Evolutionary conservation across 2,329 filamentous ascomycete genomes (phyloP), one percentile per base, ranked within the genome.

Genomic region (Exophiala spinifera): DNA sequence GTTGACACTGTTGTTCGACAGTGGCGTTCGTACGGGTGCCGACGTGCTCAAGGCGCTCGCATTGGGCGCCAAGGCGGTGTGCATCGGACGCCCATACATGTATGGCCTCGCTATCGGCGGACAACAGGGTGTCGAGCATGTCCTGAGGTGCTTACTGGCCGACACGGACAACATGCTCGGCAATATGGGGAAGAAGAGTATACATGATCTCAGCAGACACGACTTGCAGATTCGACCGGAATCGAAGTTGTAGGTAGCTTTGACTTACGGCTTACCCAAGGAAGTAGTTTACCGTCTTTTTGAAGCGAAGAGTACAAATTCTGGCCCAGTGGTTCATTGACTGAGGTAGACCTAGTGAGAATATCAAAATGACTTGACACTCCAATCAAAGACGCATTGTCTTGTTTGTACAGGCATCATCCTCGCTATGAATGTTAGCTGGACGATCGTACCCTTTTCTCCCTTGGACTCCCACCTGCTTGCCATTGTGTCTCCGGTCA

Each of bases 81-180:
- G 83, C 11, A 73, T 85, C 8, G 81, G 80, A 2, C 68, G 82
- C 51, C 81, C 82, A 3, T 79, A 37, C 76, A 75, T 83, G 19
- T 84, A 84, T 65, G 80, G 81, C 0, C 66, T 85, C 15, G 78
- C 76, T 1, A 72, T 82, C 23, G 75, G 70, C 1, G 82, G 81
- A 1, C 72, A 77, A 60, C 69, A 72, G 25, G 81, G 82, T 3
- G 82, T 79, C 1, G 74, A 74, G 56, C 74, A 79, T 57, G 75
- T 78, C 1, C 61, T 81, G 42, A 71, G 73, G 47, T 75, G 78
- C 1, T 61, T 83, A 15, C 65, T 82, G 46, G 78, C 69, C 21
- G 83, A 79, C 33, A 59, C 57, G 17, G 63, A 65, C 45, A 65
- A 64, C 31, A 60, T 58, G 54, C 48, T 65, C 20, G 63, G 61